Evolutionary conservation across 2,329 filamentous ascomycete species (phyloP).

Genomic region (Colletotrichum tamarilloi): DNA sequence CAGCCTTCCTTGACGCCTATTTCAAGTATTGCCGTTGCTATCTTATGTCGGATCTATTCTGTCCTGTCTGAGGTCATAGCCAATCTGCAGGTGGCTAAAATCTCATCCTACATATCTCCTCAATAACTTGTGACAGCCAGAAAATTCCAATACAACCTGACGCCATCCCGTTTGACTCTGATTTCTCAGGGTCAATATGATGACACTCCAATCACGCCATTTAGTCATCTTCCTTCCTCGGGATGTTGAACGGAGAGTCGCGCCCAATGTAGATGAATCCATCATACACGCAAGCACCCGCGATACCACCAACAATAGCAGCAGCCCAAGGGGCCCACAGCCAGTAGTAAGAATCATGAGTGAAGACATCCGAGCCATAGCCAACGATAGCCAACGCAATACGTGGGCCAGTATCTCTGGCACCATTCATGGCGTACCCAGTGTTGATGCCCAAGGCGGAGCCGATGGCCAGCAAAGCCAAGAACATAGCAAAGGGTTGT

Average conservation of each 20-base stretch:
- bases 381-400: slow-evolving; percentile 46
- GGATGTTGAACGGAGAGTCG: slow-evolving; percentile 28
- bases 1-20: no score
- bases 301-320: slow-evolving; percentile 42
- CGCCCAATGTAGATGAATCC: slow-evolving; percentile 40
- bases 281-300: slow-evolving; percentile 45
- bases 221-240: slow-evolving; percentile 9
- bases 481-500: slow-evolving; percentile 49
- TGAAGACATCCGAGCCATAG: slow-evolving; percentile 43
- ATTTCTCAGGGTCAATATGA: no score
- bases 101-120: no score
- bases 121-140: no score
- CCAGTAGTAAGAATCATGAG: slow-evolving; percentile 44
- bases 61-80: no score
- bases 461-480: slow-evolving; percentile 48
- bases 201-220: background rate
- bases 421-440: slow-evolving; percentile 50
- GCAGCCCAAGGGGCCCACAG: slow-evolving; percentile 44
- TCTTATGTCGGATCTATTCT: no score
- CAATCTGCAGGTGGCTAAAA: no score
- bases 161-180: no score
- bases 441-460: slow-evolving; percentile 51
- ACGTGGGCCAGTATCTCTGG: slow-evolving; percentile 49
- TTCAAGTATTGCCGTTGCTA: no score
- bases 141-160: no score